Percentiles rank a stretch among this genome's conserved stretches.
Evolutionary conservation across 352 stramenopile genomes (phyloP).

Genomic region (Globisporangium solare): DNA sequence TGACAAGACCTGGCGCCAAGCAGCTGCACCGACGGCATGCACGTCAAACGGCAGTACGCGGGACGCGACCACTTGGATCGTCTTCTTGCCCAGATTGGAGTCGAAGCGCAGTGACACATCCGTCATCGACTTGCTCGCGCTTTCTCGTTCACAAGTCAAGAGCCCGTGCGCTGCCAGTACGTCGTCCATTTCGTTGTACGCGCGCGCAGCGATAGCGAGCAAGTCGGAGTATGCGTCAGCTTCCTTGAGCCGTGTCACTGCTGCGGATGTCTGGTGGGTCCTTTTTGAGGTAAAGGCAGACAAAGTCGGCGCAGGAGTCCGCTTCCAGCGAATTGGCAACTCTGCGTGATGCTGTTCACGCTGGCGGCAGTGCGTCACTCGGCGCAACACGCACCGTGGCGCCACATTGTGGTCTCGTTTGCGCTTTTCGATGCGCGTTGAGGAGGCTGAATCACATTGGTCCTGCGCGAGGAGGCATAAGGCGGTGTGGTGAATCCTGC

Average conservation of each 20-base stretch:
- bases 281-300: no score
- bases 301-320: no score
- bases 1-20: constrained; percentile 1
- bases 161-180: constrained; percentile 15
- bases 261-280: not conserved
- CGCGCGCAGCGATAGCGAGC: constrained; percentile 23
- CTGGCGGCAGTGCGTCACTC: no score
- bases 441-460: no score
- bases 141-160: no score
- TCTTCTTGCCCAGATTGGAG: constrained; percentile 16
- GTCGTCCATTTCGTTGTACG: constrained; percentile 25
- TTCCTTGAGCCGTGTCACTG: constrained; percentile 2
- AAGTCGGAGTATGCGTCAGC: constrained; percentile 29
- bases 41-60: constrained; percentile 6
- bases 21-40: not conserved
- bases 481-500: no score
- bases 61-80: not conserved
- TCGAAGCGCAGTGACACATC: constrained; percentile 9
- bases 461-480: no score
- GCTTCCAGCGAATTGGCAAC: not conserved
- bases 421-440: no score
- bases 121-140: no score
- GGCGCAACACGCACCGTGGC: no score
- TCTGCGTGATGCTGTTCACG: no score
- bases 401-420: no score